Percentiles rank a stretch among this genome's conserved stretches.
These are phyloP conservation scores for Desmodesmus armatus DNA, from an alignment of 139 green algal species.

Conservation along the genomic window DNA sequence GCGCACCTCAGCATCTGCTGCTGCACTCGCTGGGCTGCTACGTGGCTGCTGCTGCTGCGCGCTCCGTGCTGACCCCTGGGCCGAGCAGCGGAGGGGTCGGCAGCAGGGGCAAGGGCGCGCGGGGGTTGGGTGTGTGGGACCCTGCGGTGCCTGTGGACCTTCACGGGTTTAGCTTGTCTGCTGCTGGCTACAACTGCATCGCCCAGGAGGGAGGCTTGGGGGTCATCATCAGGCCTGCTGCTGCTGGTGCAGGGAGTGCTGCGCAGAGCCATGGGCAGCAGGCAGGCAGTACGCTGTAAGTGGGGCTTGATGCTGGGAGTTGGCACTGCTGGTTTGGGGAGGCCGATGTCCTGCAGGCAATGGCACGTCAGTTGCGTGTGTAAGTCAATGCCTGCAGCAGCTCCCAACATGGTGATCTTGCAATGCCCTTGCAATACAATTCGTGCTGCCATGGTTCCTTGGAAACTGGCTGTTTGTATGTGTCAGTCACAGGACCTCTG, in stretches of 20 bases:
- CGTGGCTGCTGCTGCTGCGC: slow-evolving; percentile 54
- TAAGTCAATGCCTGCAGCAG: no score
- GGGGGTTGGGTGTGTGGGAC: slow-evolving; percentile 22
- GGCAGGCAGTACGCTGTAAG: no score
- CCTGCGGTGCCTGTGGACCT: slow-evolving; percentile 28
- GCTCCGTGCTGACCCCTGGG: slow-evolving; percentile 9
- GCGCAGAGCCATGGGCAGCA: no score
- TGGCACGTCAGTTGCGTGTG: not conserved
- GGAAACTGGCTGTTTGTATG: no score
- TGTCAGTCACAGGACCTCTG: not conserved
- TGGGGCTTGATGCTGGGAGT: slow-evolving; percentile 6
- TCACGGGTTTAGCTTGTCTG: slow-evolving; percentile 24
- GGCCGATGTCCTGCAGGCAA: no score
- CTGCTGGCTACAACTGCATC: slow-evolving; percentile 58
- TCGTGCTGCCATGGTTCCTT: no score
- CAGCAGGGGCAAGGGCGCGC: slow-evolving; percentile 16
- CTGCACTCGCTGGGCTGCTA: slow-evolving; percentile 63
- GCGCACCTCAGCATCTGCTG: slow-evolving; percentile 42
- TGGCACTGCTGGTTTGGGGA: no score
- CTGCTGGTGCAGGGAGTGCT: slow-evolving; percentile 24
- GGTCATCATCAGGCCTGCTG: slow-evolving; percentile 43
- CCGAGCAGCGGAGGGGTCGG: not conserved
- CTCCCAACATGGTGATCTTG: no score
- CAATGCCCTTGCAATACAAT: no score
- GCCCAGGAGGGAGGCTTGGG: slow-evolving; percentile 56